phyloP scores from a whole-genome alignment of 495 filamentous ascomycete genomes.

The Monascus purpureus region DNA sequence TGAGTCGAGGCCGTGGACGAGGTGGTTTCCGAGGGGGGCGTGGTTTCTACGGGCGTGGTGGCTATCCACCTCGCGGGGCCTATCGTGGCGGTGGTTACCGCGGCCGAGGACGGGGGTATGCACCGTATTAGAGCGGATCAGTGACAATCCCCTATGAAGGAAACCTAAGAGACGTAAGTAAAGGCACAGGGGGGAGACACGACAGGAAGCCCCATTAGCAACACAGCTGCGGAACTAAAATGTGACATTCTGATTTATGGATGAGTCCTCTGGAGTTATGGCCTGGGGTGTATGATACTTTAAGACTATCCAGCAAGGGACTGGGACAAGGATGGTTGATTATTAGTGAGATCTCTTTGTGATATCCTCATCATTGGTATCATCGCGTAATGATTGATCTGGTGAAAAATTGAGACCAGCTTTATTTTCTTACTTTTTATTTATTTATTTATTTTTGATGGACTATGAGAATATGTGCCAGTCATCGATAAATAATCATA shows the following conservation, averaged over 20 bases:
- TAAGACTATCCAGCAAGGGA: constrained; percentile 12
- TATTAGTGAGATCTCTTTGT: constrained; percentile 6
- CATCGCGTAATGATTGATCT: no score
- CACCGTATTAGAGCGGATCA: constrained; percentile 69
- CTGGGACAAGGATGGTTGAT: constrained; percentile 7
- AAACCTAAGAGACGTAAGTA: no score
- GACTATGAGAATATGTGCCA: no score
- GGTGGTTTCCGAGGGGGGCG: constrained; percentile 55
- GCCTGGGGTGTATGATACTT: constrained; percentile 24
- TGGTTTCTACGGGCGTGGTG: constrained; percentile 39
- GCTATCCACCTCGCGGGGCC: constrained; percentile 53
- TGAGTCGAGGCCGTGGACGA: constrained; percentile 70
- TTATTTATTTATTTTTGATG: no score
- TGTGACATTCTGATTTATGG: constrained; percentile 8
- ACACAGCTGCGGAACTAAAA: no score
- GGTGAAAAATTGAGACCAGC: no score
- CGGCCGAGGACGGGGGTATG: constrained; percentile 61
- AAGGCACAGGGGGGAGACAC: no score
- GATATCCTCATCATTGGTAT: constrained; percentile 7
- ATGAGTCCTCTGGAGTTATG: constrained; percentile 21
- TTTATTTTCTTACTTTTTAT: no score
- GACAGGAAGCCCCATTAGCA: no score
- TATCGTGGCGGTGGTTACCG: constrained; percentile 74
- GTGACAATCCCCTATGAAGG: no score
- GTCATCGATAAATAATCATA: no score